These are phyloP conservation scores for Leishmania tarentolae DNA, from an alignment of 208 protist genomes.

Conservation along the genomic window DNA sequence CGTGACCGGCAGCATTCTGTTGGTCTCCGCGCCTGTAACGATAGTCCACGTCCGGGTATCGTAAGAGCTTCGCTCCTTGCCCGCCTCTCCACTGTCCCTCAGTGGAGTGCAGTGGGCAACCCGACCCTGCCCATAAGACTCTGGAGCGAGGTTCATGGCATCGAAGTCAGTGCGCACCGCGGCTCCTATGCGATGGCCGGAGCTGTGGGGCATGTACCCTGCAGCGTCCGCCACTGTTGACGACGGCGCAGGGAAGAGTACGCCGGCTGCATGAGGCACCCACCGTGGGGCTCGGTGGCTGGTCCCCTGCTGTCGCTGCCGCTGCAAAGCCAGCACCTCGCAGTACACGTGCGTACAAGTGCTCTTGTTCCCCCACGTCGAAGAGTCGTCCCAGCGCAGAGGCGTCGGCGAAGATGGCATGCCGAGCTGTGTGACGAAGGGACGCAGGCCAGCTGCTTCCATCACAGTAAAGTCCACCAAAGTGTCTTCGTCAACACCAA, in stretches of 20 bases:
- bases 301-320: background rate
- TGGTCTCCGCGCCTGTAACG: background rate
- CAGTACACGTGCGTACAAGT: conserved; percentile 24
- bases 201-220: background rate
- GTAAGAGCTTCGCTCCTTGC: background rate
- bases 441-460: conserved; percentile 28
- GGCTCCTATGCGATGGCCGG: background rate
- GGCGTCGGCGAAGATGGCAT: conserved; percentile 9
- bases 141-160: background rate
- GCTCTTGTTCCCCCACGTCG: background rate
- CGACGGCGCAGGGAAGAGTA: background rate
- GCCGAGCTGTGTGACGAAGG: conserved; percentile 7
- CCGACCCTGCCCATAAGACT: background rate
- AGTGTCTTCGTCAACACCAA: background rate
- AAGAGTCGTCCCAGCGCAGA: conserved; percentile 11
- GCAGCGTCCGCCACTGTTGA: background rate
- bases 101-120: background rate
- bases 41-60: background rate
- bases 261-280: background rate
- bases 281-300: too few species aligned
- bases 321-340: conserved; percentile 21
- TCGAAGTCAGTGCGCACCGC: background rate
- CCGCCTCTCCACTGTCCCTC: background rate
- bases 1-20: conserved; percentile 24
- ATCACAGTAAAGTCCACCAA: conserved; percentile 38